Base-by-base conservation (phyloP, 352 stramenopile species). In the Globisporangium paddicum region DNA sequence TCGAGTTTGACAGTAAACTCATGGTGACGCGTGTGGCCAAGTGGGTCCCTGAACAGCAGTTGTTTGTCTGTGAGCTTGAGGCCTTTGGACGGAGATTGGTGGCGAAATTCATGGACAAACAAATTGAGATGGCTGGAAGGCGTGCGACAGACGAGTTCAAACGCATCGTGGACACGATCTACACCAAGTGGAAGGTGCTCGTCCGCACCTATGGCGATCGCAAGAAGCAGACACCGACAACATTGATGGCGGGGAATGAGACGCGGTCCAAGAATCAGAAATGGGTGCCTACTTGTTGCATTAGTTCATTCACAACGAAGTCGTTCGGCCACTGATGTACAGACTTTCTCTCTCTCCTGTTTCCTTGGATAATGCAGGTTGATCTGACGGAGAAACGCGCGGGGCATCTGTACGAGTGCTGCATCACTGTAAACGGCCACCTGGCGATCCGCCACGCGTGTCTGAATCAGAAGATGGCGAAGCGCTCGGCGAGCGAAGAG, bases 191-290 rank as follows among this genome's bases (percentile, higher is more conserved):
- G 83, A 65, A 71, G 21, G 35, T 60, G 14, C 50, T 91, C 3
- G 57, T 82, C 28, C 44, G 55, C 0, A 85, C 67, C 2, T 93
- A 89, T 41, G 73, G 66, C 21, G 52, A 81, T 3, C 64, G 81
- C 40, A 52, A 75, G 62, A 51, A 62, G 51, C 57, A 76, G 60
- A 69, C 73, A 47, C 62, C 80, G 28, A 85, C 68, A 32, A 77
- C 69, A 16, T 50, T 93, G 40, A 90, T 86, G 70, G 83, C 83
- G 10, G 79, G 62, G 8, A 87, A 91, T 28, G 83, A 91, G 58
- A 85, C 78, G 8, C 69, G 79, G 45, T 66, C 68, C 26, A 81
- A 75, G 57, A 45, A 74, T 60, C 37, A 70, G 26, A 34, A 55
- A 44, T 19, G 66, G 38, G 64, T 69, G 13, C 42, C 55, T 60